Percentiles rank a stretch among this genome's conserved stretches.
Conservation (phyloP, 2,329 filamentous ascomycete species). For the Beauveria asiatica region DNA sequence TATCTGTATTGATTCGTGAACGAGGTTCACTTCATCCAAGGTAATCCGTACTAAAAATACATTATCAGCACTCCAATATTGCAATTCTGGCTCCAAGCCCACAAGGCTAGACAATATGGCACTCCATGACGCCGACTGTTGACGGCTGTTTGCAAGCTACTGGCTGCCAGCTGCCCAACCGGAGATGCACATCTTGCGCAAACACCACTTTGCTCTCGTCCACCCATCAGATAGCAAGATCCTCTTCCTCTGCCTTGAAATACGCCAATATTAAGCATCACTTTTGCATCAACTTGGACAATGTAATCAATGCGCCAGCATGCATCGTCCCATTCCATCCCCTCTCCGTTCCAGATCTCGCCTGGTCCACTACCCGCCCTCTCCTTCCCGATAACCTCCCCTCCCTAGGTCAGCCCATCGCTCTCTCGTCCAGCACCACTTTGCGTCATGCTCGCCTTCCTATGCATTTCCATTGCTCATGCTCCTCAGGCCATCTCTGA, state of each 20-base stretch:
- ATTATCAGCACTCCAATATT: too few relatives aligned
- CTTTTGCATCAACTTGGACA: background rate
- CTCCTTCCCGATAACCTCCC: background rate
- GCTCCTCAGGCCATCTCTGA: background rate
- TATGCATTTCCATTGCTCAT: background rate
- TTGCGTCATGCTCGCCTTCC: background rate
- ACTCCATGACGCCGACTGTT: background rate
- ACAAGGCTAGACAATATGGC: background rate
- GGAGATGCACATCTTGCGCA: background rate
- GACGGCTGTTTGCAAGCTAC: background rate
- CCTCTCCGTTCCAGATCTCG: constrained; percentile 4
- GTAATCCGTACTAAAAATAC: too few relatives aligned
- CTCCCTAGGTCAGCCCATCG: constrained; percentile 3
- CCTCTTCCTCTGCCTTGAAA: background rate
- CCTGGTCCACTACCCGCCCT: constrained; percentile 1
- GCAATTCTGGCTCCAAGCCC: background rate
- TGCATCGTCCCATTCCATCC: background rate
- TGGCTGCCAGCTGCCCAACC: background rate
- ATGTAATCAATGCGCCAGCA: background rate
- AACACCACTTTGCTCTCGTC: background rate
- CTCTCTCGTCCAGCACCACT: constrained; percentile 1
- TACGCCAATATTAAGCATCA: background rate
- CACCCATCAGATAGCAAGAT: background rate
- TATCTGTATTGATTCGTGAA: too few relatives aligned
- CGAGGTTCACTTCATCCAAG: too few relatives aligned